Base-by-base conservation (phyloP, 176 grass and related monocot species). In the Carex parvula region DNA sequence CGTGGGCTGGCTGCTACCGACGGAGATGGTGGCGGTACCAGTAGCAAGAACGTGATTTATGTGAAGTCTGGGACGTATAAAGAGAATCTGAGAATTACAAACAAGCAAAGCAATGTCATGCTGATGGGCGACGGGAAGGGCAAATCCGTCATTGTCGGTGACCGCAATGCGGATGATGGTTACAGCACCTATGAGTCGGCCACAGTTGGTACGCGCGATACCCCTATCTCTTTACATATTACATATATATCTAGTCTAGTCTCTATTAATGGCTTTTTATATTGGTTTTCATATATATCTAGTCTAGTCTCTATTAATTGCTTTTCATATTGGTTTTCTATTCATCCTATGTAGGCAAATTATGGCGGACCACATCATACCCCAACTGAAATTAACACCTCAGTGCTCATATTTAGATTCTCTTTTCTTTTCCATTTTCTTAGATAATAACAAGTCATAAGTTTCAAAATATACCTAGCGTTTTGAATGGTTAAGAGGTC, bases 61-160 rank as follows among this genome's bases (percentile, higher is more conserved):
- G 92, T 97, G 81, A 97, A 97, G 71, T 84, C 90, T 8, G 95
- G 95, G 44, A 80, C 87, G 53, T 94, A 97, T 81, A 76, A 85
- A 29, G 92, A 97, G 90, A 87, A 17, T 81, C 63, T 97, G 55
- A 89, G 87, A 24, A 80, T 97, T 39, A 63, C 87, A 54, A 74
- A 56, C 26, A 79, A 75, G 66, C 90, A 94, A 81, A 78, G 67
- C 65, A 80, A 91, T 68, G 90, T 97, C 60, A 94, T 90, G 89
- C 79, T 97, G 30, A 79, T 97, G 84, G 95, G 95, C 2, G 95
- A 94, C 30, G 95, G 95, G 14, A 94, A 94, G 87, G 90, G 86
- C 60, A 92, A 91, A 81, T 94, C 92, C 3, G 33, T 97, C 90
- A 87, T 97, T 88, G 84, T 85, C 11, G 89, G 90, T 1, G 30